phyloP scores from a whole-genome alignment of 1,284 basidiomycete genomes.

The Meira miltonrushii region DNA sequence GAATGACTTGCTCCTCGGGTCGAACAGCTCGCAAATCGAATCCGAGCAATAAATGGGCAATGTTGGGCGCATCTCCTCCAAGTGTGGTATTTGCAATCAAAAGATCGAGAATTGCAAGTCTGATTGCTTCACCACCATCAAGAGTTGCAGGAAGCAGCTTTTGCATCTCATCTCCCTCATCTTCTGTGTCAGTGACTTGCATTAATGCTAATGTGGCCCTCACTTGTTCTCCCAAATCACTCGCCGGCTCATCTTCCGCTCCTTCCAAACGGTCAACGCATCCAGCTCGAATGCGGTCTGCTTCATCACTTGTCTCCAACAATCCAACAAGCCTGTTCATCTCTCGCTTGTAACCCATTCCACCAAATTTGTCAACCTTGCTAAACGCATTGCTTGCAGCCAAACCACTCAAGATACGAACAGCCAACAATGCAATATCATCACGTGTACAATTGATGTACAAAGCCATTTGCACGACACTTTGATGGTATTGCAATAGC shows the following conservation, averaged over 20 bases:
- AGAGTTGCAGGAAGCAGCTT: slow-evolving; percentile 53
- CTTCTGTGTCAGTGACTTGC: slow-evolving; percentile 58
- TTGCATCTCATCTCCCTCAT: slow-evolving; percentile 61
- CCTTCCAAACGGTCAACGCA: slow-evolving; percentile 66
- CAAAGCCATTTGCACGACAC: slow-evolving; percentile 75
- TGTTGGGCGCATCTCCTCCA: slow-evolving; percentile 68
- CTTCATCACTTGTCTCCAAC: slow-evolving; percentile 76
- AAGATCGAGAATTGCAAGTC: slow-evolving; percentile 76
- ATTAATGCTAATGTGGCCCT: slow-evolving; percentile 48
- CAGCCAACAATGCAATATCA: slow-evolving; percentile 70
- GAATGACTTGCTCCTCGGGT: slow-evolving; percentile 55
- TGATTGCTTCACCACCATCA: slow-evolving; percentile 62
- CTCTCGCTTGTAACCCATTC: slow-evolving; percentile 44
- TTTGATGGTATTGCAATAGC: slow-evolving; percentile 64
- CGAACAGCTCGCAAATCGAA: slow-evolving; percentile 62
- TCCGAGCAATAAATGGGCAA: slow-evolving; percentile 80
- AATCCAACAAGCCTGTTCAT: slow-evolving; percentile 67
- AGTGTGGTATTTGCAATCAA: slow-evolving; percentile 72
- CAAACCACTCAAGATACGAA: slow-evolving; percentile 73
- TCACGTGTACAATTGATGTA: slow-evolving; percentile 71
- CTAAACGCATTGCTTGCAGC: slow-evolving; percentile 59
- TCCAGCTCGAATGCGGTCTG: slow-evolving; percentile 75
- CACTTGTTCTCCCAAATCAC: slow-evolving; percentile 25
- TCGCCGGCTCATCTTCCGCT: slow-evolving; percentile 43
- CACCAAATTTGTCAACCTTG: slow-evolving; percentile 58